These are phyloP conservation scores for Colletotrichum sidae DNA, from an alignment of 2,329 filamentous ascomycete genomes.

Conservation along the genomic window DNA sequence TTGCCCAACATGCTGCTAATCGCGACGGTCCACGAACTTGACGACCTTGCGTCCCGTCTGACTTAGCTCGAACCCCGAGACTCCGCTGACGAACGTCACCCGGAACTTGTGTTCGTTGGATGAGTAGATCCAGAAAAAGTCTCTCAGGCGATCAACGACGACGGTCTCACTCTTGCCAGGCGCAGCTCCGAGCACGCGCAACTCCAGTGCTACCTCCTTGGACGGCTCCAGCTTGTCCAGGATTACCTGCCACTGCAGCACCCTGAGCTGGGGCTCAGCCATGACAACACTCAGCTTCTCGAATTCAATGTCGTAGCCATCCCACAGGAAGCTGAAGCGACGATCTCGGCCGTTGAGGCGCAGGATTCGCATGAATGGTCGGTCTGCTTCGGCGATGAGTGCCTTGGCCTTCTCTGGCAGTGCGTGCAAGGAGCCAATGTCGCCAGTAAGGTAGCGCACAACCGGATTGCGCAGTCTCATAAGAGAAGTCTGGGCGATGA, in stretches of 20 bases:
- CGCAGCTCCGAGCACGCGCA: neutral
- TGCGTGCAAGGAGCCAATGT: slow-evolving; percentile 53
- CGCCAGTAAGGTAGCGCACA: slow-evolving; percentile 56
- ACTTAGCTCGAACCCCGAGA: neutral
- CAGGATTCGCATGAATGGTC: slow-evolving; percentile 46
- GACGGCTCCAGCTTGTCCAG: slow-evolving; percentile 43
- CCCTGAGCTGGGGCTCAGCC: slow-evolving; percentile 39
- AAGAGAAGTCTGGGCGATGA: slow-evolving; percentile 56
- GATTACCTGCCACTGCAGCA: slow-evolving; percentile 58
- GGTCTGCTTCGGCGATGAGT: slow-evolving; percentile 39
- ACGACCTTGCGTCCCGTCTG: neutral
- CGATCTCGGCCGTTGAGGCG: slow-evolving; percentile 54
- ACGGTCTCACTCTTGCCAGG: neutral
- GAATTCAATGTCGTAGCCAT: slow-evolving; percentile 53
- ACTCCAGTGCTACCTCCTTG: neutral
- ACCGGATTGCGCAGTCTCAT: slow-evolving; percentile 55
- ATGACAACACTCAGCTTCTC: slow-evolving; percentile 42
- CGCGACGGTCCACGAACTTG: slow-evolving; percentile 4
- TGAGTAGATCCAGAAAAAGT: neutral
- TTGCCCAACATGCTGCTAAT: neutral
- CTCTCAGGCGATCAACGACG: neutral
- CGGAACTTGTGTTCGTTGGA: slow-evolving; percentile 1
- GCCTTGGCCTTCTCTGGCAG: slow-evolving; percentile 41
- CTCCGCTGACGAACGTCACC: neutral
- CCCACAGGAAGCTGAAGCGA: slow-evolving; percentile 57